phyloP scores from a whole-genome alignment of 2,329 filamentous ascomycete genomes.

The Teratosphaeriaceae sp. region DNA sequence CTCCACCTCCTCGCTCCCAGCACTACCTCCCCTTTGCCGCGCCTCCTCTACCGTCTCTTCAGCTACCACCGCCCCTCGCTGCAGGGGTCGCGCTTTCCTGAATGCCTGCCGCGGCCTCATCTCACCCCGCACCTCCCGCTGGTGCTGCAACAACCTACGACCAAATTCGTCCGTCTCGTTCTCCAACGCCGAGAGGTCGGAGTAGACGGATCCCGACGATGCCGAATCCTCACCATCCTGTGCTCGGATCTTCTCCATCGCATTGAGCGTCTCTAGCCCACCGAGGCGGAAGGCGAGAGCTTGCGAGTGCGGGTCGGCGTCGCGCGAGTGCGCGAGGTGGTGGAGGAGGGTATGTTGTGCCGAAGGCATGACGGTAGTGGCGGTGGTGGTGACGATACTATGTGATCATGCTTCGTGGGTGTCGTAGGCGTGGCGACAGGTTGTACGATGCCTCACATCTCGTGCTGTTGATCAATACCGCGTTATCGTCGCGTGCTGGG shows the following conservation, averaged over 20 bases:
- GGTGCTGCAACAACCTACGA: slow-evolving; percentile 36
- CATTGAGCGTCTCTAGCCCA: slow-evolving; percentile 2
- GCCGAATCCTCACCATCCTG: slow-evolving; percentile 16
- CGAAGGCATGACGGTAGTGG: too few species aligned
- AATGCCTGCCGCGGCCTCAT: slow-evolving; percentile 31
- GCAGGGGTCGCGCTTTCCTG: slow-evolving; percentile 36
- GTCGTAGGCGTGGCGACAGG: background rate
- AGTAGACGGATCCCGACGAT: slow-evolving; percentile 17
- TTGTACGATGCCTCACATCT: background rate
- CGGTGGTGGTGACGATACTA: background rate
- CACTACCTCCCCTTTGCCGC: slow-evolving; percentile 17
- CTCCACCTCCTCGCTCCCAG: slow-evolving; percentile 32
- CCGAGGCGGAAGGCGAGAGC: slow-evolving; percentile 3
- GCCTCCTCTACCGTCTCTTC: background rate
- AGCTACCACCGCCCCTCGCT: slow-evolving; percentile 19
- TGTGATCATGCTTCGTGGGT: background rate
- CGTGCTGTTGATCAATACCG: too few species aligned
- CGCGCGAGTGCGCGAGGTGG: background rate
- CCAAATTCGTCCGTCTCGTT: slow-evolving; percentile 43
- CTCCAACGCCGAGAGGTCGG: slow-evolving; percentile 34
- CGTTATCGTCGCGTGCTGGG: too few species aligned
- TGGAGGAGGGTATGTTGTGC: background rate
- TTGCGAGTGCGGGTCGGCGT: too few species aligned
- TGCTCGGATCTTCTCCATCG: slow-evolving; percentile 20
- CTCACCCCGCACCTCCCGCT: slow-evolving; percentile 37